Base-by-base conservation (phyloP, 2,329 filamentous ascomycete species). In the Ophiostoma perfectum region DNA sequence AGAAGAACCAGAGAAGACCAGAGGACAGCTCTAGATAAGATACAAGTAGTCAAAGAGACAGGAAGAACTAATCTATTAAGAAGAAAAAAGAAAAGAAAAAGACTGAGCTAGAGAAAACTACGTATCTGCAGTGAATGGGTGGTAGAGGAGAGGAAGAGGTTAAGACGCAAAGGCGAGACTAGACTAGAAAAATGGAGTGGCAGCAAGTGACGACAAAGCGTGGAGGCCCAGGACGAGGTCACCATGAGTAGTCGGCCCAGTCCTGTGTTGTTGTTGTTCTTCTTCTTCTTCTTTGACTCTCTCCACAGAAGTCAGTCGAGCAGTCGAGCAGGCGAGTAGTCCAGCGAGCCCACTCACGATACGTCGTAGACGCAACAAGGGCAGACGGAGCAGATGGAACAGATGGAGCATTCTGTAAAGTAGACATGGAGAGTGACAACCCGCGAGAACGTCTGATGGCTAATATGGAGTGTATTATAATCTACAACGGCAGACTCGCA, bases 341-440 rank as follows among this genome's bases (percentile, higher is more conserved):
- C 55, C 27, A 60, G 27, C 52, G 27, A 18, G 16, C 16, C 58
- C 58, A 38, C 58, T n/a, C 55, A 60, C 49, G 27, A 60, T 38
- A 60, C 55, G 55, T 60, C 55, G 55, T 60, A 60, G 55, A 60
- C 55, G 55, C 55, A 60, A 60, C 55, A 12, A 60, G 55, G 55
- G 55, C 7, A 6, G 11, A 44, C 7, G 42, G 42, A 44, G 42
- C 42, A 6, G 11, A 44, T 3, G 42, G 42, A 44, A 3, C 42
- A 6, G 11, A 44, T 3, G 42, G 11, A 8, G 42, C 6, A 8
- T 12, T 44, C 42, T 44, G 42, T 44, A 12, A 6, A 44, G 27
- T 27, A 27, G 27, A 27, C 27, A 27, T 27, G 27, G 27, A 27
- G 27, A 27, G 27, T 27, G 27, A 27, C 27, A 27, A 27, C 27